phyloP scores from a whole-genome alignment of 176 grass and related monocot genomes.

The Triticum urartu region DNA sequence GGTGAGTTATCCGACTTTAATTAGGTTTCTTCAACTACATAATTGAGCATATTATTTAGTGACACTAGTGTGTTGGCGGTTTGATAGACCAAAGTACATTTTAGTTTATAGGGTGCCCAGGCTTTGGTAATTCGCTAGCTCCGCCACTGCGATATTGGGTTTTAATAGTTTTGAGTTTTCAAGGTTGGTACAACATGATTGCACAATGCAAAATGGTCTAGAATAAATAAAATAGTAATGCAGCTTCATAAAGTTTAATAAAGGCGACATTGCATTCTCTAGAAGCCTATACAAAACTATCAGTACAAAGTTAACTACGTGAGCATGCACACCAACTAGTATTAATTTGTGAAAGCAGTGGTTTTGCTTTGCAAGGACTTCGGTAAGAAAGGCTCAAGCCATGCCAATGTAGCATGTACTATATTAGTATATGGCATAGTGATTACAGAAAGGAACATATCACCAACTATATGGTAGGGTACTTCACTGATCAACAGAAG shows the following conservation, averaged over 20 bases:
- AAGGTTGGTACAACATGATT: background rate
- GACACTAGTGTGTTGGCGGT: too few relatives aligned
- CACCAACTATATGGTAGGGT: constrained; percentile 28
- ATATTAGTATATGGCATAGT: background rate
- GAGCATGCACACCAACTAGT: background rate
- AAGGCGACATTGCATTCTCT: background rate
- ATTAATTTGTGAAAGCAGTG: background rate
- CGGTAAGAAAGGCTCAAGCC: background rate
- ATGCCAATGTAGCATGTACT: constrained; percentile 7
- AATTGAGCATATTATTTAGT: too few relatives aligned
- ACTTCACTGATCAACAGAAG: constrained; percentile 17
- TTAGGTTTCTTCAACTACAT: too few relatives aligned
- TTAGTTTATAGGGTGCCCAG: too few relatives aligned
- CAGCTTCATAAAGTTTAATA: background rate
- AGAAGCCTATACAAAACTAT: background rate
- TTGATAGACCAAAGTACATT: too few relatives aligned
- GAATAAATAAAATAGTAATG: background rate
- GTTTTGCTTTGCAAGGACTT: constrained; percentile 7
- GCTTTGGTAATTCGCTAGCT: too few relatives aligned
- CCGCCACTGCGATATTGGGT: too few relatives aligned
- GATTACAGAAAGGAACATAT: constrained; percentile 21
- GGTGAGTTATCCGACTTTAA: too few relatives aligned
- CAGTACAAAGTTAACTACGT: background rate
- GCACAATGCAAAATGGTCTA: background rate
- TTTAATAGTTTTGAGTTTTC: background rate